Evolutionary conservation across 164 flowering plant genomes (phyloP), one percentile per base, ranked within the genome.

Genomic region (Vitis rotundifolia): DNA sequence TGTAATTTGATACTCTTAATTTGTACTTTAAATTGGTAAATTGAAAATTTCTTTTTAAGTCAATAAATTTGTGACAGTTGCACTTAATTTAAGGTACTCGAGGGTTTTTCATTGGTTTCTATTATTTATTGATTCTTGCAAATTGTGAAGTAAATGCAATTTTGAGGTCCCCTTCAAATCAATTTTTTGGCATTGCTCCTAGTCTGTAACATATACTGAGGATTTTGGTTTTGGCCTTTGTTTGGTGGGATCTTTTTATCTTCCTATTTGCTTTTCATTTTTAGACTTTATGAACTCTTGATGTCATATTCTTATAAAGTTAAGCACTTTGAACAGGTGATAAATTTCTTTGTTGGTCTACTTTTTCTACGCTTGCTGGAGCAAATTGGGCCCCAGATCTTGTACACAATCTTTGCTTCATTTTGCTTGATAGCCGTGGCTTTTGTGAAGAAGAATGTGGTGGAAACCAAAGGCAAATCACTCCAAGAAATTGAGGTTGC

Each of bases 401-500:
- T 92, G 81, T 88, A 92, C 74, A 61, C 91, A 15, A 76, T 85
- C 1, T 91, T 92, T 69, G 88, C 76, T 18, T 50, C 75, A 71
- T 82, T 87, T 73, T 88, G 96, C 77, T 67, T 88, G 75, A 48
- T 81, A 48, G 94, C 84, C 2, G 89, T 78, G 58, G 62, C 76
- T 49, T 92, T 88, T 78, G 94, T 91, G 49, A 85, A 85, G 86
- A 87, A 64, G 66, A 88, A 86, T 75, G 83, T 92, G 15, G 48
- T 92, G 61, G 98, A 92, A 79, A 92, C 98, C 10, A 92, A 89
- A 83, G 98, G 98, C 61, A 92, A 83, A 70, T 73, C 96, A 54
- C 91, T 92, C 57, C 96, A 92, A 73, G 98, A 92, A 76, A 91
- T 92, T 57, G 98, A 92, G 82, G 81, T 92, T 22, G 78, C 94